These are phyloP conservation scores for Apiospora arundinis DNA, from an alignment of 2,329 filamentous ascomycete genomes.

Conservation along the genomic window DNA sequence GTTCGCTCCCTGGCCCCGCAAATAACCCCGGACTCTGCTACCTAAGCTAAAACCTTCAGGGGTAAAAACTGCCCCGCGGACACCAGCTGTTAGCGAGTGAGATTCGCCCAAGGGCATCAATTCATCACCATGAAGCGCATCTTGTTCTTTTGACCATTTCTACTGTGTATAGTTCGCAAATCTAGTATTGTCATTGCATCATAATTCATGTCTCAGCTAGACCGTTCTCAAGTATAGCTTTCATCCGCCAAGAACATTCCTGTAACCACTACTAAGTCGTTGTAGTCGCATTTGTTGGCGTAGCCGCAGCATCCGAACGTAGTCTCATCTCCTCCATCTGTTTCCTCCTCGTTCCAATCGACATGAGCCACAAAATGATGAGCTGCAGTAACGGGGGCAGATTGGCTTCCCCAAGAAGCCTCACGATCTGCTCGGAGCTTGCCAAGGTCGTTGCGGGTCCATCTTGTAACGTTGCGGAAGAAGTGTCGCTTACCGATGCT, in stretches of 20 bases:
- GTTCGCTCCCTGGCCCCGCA: background rate
- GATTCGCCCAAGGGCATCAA: too few relatives aligned
- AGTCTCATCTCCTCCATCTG: background rate
- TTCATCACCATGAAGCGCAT: too few relatives aligned
- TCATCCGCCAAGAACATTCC: too few relatives aligned
- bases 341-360: background rate
- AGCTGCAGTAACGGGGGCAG: conserved; percentile 19
- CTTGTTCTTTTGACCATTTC: background rate
- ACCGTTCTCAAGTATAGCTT: too few relatives aligned
- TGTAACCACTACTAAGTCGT: too few relatives aligned
- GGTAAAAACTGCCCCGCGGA: background rate
- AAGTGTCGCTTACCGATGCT: background rate
- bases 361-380: conserved; percentile 25
- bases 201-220: too few relatives aligned
- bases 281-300: background rate
- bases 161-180: too few relatives aligned
- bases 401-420: conserved; percentile 14
- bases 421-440: conserved; percentile 15
- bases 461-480: background rate
- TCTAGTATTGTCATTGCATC: too few relatives aligned
- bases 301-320: background rate
- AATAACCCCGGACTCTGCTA: background rate
- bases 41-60: background rate
- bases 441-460: background rate
- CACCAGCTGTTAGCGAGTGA: background rate